A percentile compares a stretch with the other conserved stretches of the same genome.
phyloP scores from a whole-genome alignment of 768 basidiomycete genomes.

The Lentinula lateritia region DNA sequence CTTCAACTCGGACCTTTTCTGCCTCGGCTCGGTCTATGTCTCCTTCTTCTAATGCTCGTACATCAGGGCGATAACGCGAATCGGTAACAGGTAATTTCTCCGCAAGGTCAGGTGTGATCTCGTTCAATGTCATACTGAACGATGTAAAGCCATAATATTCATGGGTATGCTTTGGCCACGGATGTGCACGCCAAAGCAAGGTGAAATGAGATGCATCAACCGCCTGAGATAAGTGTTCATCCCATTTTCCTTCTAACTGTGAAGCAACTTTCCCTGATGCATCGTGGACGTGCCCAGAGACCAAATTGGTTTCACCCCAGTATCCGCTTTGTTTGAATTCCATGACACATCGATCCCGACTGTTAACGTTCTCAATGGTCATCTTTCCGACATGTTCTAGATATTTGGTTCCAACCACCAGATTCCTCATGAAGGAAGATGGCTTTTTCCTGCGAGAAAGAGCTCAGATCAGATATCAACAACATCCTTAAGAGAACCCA shows the following conservation, averaged over 20 bases:
- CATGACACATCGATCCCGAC: slow-evolving; percentile 55
- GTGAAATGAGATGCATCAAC: slow-evolving; percentile 64
- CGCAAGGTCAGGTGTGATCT: slow-evolving; percentile 62
- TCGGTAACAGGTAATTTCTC: slow-evolving; percentile 73
- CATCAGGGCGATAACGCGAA: slow-evolving; percentile 76
- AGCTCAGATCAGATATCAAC: neutral
- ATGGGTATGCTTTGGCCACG: slow-evolving; percentile 65
- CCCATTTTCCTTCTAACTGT: slow-evolving; percentile 86
- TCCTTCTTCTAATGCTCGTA: slow-evolving; percentile 78
- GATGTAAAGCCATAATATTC: slow-evolving; percentile 81
- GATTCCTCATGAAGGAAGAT: slow-evolving; percentile 82
- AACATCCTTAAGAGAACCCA: slow-evolving; percentile 21
- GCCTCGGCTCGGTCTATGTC: slow-evolving; percentile 63
- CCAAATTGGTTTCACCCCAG: slow-evolving; percentile 73
- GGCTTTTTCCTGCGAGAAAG: slow-evolving; percentile 64
- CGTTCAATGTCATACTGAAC: slow-evolving; percentile 77
- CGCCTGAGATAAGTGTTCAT: slow-evolving; percentile 70
- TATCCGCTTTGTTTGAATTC: slow-evolving; percentile 87
- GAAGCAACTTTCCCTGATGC: slow-evolving; percentile 48
- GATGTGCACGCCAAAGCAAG: slow-evolving; percentile 70
- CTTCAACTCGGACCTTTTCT: slow-evolving; percentile 70
- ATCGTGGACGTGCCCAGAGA: slow-evolving; percentile 56
- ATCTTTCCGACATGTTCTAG: slow-evolving; percentile 81
- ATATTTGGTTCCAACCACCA: slow-evolving; percentile 89
- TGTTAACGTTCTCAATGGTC: slow-evolving; percentile 60